A percentile compares a stretch with the other conserved stretches of the same genome.
Conservation (phyloP, 768 basidiomycete genomes). For the Tylopilus balloui region DNA sequence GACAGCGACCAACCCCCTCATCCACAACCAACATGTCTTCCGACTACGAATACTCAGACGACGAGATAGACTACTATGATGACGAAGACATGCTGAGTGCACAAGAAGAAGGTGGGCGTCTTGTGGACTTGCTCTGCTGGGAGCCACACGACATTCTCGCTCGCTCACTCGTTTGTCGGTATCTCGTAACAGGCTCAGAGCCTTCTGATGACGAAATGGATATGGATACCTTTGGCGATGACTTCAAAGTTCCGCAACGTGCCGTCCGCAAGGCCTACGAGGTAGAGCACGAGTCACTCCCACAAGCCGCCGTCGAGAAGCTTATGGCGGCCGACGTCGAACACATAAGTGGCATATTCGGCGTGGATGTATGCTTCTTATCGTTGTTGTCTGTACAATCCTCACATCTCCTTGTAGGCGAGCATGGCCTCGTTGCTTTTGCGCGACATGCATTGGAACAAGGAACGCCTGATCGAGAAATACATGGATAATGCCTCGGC, state of each 20-base stretch:
- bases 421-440: constrained; percentile 74
- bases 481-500: constrained; percentile 89
- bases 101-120: constrained; percentile 50
- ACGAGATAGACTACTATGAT: constrained; percentile 61
- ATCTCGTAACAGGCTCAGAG: constrained; percentile 33
- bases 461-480: constrained; percentile 91
- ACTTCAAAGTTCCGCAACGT: constrained; percentile 55
- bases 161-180: constrained; percentile 20
- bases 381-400: background rate
- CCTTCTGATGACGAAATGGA: constrained; percentile 62
- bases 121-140: constrained; percentile 13
- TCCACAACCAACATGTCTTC: constrained; percentile 44
- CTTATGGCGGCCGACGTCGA: constrained; percentile 76
- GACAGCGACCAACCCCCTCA: constrained; percentile 14
- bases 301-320: constrained; percentile 67
- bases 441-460: constrained; percentile 89
- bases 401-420: constrained; percentile 37
- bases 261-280: constrained; percentile 71
- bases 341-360: constrained; percentile 84
- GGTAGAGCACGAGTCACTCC: constrained; percentile 76
- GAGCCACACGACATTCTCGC: constrained; percentile 15
- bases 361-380: constrained; percentile 67
- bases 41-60: constrained; percentile 69
- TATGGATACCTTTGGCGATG: constrained; percentile 60
- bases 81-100: constrained; percentile 63